Percentiles rank a stretch among this genome's conserved stretches.
Conservation (phyloP, 2,329 filamentous ascomycete genomes). For the Exophiala viscosa region DNA sequence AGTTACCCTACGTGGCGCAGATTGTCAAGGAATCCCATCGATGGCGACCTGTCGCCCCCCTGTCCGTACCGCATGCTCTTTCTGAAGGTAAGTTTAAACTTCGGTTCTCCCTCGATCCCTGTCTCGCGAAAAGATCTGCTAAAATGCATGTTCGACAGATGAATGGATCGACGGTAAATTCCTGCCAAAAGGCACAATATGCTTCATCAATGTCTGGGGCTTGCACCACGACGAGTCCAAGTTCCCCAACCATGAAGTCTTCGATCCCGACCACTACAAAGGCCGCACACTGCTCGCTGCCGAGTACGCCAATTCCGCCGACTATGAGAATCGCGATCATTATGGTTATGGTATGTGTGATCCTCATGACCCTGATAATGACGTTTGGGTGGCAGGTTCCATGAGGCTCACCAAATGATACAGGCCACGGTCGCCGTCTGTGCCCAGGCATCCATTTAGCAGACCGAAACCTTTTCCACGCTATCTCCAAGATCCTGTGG, state of each 20-base stretch:
- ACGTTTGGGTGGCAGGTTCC: no score
- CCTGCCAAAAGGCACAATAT: constrained; percentile 45
- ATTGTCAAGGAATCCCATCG: constrained; percentile 34
- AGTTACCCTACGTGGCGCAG: constrained; percentile 35
- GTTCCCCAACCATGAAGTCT: constrained; percentile 31
- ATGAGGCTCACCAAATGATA: constrained; percentile 39
- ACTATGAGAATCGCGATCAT: constrained; percentile 37
- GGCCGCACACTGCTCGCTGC: constrained; percentile 30
- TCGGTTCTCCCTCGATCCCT: no score
- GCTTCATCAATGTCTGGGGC: constrained; percentile 43
- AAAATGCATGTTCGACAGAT: constrained; percentile 27
- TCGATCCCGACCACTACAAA: constrained; percentile 34
- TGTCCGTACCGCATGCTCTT: constrained; percentile 48
- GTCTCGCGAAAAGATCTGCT: no score
- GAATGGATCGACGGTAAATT: constrained; percentile 41
- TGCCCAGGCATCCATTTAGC: constrained; percentile 50
- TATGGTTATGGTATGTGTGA: constrained; percentile 24
- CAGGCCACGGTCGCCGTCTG: constrained; percentile 45
- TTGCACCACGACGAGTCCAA: constrained; percentile 33
- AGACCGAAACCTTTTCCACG: constrained; percentile 47
- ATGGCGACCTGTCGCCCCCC: constrained; percentile 43
- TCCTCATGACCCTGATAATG: no score
- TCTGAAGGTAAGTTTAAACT: constrained; percentile 10
- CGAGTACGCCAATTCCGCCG: constrained; percentile 35
- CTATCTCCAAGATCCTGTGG: constrained; percentile 52